These are phyloP conservation scores for Vanrija sp. DNA, from an alignment of 1,284 basidiomycete genomes.

Conservation along the genomic window DNA sequence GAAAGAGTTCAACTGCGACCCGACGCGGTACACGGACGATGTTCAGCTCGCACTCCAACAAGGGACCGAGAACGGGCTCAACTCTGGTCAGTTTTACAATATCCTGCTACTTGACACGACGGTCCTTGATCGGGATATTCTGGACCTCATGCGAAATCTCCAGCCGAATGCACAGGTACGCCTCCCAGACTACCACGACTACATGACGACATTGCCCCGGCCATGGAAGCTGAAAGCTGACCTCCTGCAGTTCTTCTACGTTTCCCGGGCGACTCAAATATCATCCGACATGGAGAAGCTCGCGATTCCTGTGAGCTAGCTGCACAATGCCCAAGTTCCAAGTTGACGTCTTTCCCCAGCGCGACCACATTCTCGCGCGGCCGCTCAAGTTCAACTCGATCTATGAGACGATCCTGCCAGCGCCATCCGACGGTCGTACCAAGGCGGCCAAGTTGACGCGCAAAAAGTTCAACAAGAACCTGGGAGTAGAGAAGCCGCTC, in stretches of 20 bases:
- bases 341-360: slow-evolving; percentile 4
- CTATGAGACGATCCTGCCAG: slow-evolving; percentile 22
- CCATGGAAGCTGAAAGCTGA: slow-evolving; percentile 8
- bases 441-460: neutral
- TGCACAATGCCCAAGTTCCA: neutral
- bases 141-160: slow-evolving; percentile 20
- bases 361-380: slow-evolving; percentile 36
- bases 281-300: slow-evolving; percentile 18
- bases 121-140: slow-evolving; percentile 9
- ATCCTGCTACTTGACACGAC: slow-evolving; percentile 29
- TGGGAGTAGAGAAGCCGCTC: slow-evolving; percentile 26
- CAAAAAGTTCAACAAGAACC: slow-evolving; percentile 8
- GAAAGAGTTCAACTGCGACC: slow-evolving; percentile 25
- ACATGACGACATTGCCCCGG: too few relatives aligned
- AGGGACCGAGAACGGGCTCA: slow-evolving; percentile 23
- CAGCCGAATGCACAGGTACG: slow-evolving; percentile 31
- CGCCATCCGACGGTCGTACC: neutral
- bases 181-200: neutral
- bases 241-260: slow-evolving; percentile 26
- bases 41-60: slow-evolving; percentile 14
- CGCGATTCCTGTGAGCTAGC: neutral
- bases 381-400: slow-evolving; percentile 41
- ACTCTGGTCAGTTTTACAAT: slow-evolving; percentile 17
- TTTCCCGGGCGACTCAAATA: slow-evolving; percentile 33
- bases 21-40: slow-evolving; percentile 28